Conservation (phyloP, 129 eudicot genomes). For the Artemisia annua region DNA sequence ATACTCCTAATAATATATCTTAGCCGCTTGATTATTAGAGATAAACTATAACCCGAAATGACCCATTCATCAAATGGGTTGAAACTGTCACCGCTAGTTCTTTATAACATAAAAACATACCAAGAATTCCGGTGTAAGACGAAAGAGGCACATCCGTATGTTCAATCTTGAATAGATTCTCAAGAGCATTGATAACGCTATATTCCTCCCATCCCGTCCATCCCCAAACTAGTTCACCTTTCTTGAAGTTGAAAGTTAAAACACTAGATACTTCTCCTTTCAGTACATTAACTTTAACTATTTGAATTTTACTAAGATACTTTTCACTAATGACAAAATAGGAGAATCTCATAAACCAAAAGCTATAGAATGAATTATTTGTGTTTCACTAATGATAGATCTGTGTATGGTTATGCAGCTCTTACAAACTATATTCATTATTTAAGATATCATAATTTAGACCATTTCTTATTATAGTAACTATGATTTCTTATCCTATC, state of each 20-base stretch:
- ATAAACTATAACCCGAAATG: not conserved
- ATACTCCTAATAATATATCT: not conserved
- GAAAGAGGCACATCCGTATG: constrained; percentile 73
- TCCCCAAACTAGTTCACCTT: constrained; percentile 71
- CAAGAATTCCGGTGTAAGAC: constrained; percentile 77
- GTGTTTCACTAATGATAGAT: not conserved
- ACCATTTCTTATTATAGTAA: not conserved
- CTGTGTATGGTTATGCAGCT: not conserved
- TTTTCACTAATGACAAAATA: no score
- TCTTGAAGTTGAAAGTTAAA: constrained; percentile 33
- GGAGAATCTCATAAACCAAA: no score
- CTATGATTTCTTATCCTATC: not conserved
- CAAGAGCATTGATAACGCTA: constrained; percentile 38
- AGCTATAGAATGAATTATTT: not conserved
- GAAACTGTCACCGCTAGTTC: not conserved
- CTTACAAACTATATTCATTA: not conserved
- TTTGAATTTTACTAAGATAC: not conserved
- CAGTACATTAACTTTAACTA: not conserved
- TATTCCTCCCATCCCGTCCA: constrained; percentile 73
- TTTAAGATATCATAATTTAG: not conserved
- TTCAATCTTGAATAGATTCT: constrained; percentile 43
- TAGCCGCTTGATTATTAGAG: not conserved
- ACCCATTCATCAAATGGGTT: not conserved
- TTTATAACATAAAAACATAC: constrained; percentile 28
- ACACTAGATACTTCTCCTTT: constrained; percentile 4